phyloP scores from a whole-genome alignment of 176 grass and related monocot genomes.

The Raddia distichophylla region DNA sequence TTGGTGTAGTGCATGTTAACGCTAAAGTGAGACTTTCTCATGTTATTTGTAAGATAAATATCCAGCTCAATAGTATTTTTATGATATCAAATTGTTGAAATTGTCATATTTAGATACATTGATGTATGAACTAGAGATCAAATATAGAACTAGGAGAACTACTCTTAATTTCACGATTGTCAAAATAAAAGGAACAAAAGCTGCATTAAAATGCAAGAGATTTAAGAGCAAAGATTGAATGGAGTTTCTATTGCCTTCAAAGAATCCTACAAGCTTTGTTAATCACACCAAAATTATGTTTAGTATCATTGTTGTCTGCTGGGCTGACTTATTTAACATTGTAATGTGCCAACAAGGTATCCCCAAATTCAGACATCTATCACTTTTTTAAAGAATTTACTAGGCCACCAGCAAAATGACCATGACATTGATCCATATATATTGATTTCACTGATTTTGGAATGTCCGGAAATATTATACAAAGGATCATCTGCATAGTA shows the following conservation, averaged over 20 bases:
- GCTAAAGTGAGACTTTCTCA: background rate
- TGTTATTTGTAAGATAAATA: conserved; percentile 6
- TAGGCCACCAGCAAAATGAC: background rate
- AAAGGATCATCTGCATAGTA: too few relatives aligned
- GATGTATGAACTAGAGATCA: background rate
- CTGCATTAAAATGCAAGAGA: background rate
- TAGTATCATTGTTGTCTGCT: background rate
- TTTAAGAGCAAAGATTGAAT: background rate
- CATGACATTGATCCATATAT: background rate
- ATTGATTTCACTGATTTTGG: background rate
- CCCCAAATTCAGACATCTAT: background rate
- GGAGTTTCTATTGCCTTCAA: background rate
- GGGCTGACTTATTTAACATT: background rate
- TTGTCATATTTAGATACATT: background rate
- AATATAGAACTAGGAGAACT: background rate
- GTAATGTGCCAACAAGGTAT: background rate
- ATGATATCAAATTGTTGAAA: background rate
- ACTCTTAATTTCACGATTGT: background rate
- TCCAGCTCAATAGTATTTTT: background rate
- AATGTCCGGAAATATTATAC: too few relatives aligned
- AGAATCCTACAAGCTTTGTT: background rate
- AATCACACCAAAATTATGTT: background rate
- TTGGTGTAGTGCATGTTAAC: background rate
- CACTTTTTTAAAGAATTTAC: background rate
- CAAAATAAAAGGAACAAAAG: background rate